phyloP scores from a whole-genome alignment of 2,329 filamentous ascomycete species.

The Fusarium coicis region DNA sequence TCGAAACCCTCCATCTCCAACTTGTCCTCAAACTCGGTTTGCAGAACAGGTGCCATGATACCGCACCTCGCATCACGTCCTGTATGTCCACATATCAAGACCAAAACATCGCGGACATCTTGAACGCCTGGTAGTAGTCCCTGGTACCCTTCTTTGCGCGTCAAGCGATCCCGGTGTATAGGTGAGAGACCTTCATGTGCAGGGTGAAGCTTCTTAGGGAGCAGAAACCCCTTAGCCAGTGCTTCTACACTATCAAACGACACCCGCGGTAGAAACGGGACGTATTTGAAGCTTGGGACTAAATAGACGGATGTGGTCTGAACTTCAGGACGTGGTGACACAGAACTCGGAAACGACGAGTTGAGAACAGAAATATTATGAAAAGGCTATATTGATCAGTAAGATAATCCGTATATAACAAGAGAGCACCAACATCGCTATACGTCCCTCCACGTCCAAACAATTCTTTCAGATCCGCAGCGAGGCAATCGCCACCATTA shows the following conservation, averaged over 20 bases:
- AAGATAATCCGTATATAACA: neutral
- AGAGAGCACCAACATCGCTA: slow-evolving; percentile 66
- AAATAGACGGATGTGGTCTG: slow-evolving; percentile 76
- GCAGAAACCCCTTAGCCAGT: slow-evolving; percentile 72
- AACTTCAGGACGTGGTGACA: slow-evolving; percentile 55
- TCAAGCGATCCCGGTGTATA: slow-evolving; percentile 64
- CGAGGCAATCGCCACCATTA: slow-evolving; percentile 71
- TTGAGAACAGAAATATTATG: slow-evolving; percentile 83
- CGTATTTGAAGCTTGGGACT: slow-evolving; percentile 84
- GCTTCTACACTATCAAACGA: slow-evolving; percentile 65
- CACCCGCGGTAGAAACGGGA: slow-evolving; percentile 75
- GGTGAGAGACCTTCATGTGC: slow-evolving; percentile 69
- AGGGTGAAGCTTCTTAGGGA: slow-evolving; percentile 70
- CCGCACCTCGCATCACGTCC: slow-evolving; percentile 86
- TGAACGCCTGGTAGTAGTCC: slow-evolving; percentile 65
- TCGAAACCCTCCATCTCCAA: slow-evolving; percentile 61
- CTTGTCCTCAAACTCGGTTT: slow-evolving; percentile 73
- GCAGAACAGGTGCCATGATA: slow-evolving; percentile 77
- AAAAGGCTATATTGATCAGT: slow-evolving; percentile 76
- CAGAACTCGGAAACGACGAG: slow-evolving; percentile 74
- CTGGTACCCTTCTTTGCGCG: slow-evolving; percentile 63
- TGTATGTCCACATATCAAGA: slow-evolving; percentile 90
- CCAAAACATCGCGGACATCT: slow-evolving; percentile 73
- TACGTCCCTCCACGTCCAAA: slow-evolving; percentile 73
- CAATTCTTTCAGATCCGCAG: slow-evolving; percentile 76